These are phyloP conservation scores for Wickerhamiella cacticola DNA, from an alignment of 805 yeast genomes.

Conservation along the genomic window DNA sequence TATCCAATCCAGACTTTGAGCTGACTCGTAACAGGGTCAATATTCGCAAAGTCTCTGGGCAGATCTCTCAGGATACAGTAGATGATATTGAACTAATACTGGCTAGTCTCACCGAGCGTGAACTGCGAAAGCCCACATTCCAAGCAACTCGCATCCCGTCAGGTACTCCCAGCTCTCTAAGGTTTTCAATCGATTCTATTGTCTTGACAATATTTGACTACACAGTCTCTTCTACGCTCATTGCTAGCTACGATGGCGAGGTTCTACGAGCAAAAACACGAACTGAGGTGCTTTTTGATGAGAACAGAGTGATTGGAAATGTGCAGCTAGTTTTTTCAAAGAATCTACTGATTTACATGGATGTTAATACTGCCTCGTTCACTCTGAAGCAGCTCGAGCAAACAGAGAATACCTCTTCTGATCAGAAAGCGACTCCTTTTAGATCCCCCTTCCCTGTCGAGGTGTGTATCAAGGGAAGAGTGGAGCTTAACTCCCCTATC, in stretches of 20 bases:
- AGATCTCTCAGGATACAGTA: background rate
- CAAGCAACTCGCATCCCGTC: background rate
- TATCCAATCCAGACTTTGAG: slow-evolving; percentile 2
- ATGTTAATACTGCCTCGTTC: background rate
- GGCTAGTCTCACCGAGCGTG: background rate
- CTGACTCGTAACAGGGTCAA: background rate
- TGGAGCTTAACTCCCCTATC: background rate
- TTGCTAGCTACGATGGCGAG: slow-evolving; percentile 7
- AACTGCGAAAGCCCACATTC: background rate
- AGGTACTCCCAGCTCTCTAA: background rate
- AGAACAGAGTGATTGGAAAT: background rate
- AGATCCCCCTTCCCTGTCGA: slow-evolving; percentile 2
- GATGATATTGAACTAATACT: background rate
- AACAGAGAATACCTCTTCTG: too few species aligned
- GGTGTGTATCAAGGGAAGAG: slow-evolving; percentile 4
- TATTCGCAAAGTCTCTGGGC: background rate
- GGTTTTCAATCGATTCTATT: slow-evolving; percentile 4
- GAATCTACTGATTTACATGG: background rate
- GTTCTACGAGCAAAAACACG: slow-evolving; percentile 5
- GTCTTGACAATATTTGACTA: slow-evolving; percentile 2
- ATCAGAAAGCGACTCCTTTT: background rate
- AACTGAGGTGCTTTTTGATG: slow-evolving; percentile 3
- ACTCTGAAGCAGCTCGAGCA: background rate
- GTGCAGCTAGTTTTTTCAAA: slow-evolving; percentile 5
- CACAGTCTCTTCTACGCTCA: slow-evolving; percentile 2